Percentiles rank a stretch among this genome's conserved stretches.
Conservation (phyloP, 2,329 filamentous ascomycete genomes). For the Ophiosphaerella herpotricha region DNA sequence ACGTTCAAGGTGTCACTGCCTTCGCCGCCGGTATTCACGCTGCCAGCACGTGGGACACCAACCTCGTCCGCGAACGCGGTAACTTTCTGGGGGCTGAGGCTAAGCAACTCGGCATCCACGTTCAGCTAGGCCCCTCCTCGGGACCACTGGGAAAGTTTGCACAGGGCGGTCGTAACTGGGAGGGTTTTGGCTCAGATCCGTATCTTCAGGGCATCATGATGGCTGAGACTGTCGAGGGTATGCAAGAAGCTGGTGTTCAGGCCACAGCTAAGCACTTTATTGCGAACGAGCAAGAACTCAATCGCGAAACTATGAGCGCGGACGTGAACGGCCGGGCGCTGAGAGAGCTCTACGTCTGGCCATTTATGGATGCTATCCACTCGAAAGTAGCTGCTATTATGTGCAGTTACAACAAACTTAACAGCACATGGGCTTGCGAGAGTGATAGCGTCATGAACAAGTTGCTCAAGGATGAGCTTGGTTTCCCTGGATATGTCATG, state of each 20-base stretch:
- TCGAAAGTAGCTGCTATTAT: constrained; percentile 64
- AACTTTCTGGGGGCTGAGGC: constrained; percentile 45
- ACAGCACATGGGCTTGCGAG: constrained; percentile 57
- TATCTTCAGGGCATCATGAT: constrained; percentile 53
- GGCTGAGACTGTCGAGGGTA: constrained; percentile 50
- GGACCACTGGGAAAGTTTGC: constrained; percentile 47
- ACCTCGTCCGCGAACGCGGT: constrained; percentile 43
- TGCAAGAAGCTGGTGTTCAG: constrained; percentile 51
- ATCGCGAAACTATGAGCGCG: constrained; percentile 51
- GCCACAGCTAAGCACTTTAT: constrained; percentile 55
- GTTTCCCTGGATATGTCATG: constrained; percentile 54
- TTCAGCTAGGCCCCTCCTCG: constrained; percentile 50
- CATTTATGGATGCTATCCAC: constrained; percentile 72
- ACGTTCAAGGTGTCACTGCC: constrained; percentile 43
- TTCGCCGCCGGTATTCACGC: constrained; percentile 48
- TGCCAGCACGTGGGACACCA: constrained; percentile 45
- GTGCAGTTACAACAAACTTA: constrained; percentile 53
- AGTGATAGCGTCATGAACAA: constrained; percentile 56
- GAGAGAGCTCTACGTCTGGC: constrained; percentile 79
- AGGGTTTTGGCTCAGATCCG: constrained; percentile 56
- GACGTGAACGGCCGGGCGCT: constrained; percentile 74
- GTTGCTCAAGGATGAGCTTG: constrained; percentile 57
- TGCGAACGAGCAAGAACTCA: constrained; percentile 70
- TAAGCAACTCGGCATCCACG: constrained; percentile 49
- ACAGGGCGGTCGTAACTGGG: constrained; percentile 53